These are phyloP conservation scores for Acacia melanoxylon DNA, from an alignment of 306 rosid genomes.

Conservation along the genomic window DNA sequence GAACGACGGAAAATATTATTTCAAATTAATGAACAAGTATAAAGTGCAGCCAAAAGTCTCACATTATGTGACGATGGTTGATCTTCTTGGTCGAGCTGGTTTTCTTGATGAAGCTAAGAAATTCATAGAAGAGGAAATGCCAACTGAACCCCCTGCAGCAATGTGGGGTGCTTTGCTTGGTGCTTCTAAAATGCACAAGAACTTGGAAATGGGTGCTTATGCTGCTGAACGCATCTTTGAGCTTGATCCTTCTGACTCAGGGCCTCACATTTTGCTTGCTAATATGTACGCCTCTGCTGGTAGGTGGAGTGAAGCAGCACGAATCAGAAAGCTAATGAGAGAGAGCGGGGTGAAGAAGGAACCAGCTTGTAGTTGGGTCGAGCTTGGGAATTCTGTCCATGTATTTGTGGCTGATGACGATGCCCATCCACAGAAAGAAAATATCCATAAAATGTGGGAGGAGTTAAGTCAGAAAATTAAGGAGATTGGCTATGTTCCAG, in stretches of 20 bases:
- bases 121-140: conserved; percentile 44
- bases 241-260: conserved; percentile 53
- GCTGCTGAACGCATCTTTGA: conserved; percentile 50
- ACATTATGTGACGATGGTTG: conserved; percentile 44
- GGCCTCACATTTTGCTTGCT: conserved; percentile 47
- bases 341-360: conserved; percentile 41
- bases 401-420: conserved; percentile 43
- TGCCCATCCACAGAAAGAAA: conserved; percentile 48
- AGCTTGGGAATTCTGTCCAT: conserved; percentile 48
- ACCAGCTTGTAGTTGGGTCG: conserved; percentile 48
- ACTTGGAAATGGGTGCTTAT: conserved; percentile 42
- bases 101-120: conserved; percentile 50
- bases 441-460: conserved; percentile 46
- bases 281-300: conserved; percentile 55
- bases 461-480: conserved; percentile 44
- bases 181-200: conserved; percentile 50
- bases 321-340: conserved; percentile 45
- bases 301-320: conserved; percentile 51
- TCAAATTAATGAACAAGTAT: conserved; percentile 44
- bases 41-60: conserved; percentile 42
- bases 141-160: conserved; percentile 44
- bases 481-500: conserved; percentile 56
- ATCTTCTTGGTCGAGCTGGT: conserved; percentile 59
- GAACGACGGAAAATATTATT: conserved; percentile 44
- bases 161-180: conserved; percentile 58